These are phyloP conservation scores for Arabis hirsuta DNA, from an alignment of 345 rosid genomes.

Conservation along the genomic window DNA sequence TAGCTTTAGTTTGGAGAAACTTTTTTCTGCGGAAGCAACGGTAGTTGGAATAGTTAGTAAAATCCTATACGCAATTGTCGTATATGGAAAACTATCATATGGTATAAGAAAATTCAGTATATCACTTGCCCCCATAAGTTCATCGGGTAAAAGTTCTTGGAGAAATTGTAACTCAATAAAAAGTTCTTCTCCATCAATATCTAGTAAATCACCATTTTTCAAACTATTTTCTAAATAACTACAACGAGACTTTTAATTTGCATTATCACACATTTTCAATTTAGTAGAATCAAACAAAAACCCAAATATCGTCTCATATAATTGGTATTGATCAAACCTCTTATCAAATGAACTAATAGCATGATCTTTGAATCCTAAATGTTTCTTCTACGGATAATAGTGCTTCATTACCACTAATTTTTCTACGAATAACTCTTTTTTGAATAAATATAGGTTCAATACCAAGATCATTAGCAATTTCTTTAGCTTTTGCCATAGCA, in stretches of 20 bases:
- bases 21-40: too few relatives aligned
- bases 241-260: not conserved
- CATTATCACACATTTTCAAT: constrained; percentile 5
- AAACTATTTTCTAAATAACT: not conserved
- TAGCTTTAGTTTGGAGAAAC: too few relatives aligned
- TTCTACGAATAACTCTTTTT: not conserved
- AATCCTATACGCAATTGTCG: too few relatives aligned
- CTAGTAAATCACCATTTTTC: not conserved
- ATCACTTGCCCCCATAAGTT: not conserved
- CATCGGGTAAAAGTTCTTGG: not conserved
- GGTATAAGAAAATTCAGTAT: not conserved
- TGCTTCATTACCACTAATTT: not conserved
- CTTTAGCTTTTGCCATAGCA: not conserved
- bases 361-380: too few relatives aligned
- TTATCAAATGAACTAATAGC: too few relatives aligned
- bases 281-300: not conserved
- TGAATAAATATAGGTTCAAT: not conserved
- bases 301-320: not conserved
- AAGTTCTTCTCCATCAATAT: not conserved
- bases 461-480: not conserved
- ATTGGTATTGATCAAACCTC: not conserved
- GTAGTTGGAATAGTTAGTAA: too few relatives aligned
- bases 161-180: not conserved
- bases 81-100: too few relatives aligned
- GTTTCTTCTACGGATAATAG: too few relatives aligned